Evolutionary conservation across 139 green algal genomes (phyloP).

Genomic region (Astrephomene gubernaculifera): DNA sequence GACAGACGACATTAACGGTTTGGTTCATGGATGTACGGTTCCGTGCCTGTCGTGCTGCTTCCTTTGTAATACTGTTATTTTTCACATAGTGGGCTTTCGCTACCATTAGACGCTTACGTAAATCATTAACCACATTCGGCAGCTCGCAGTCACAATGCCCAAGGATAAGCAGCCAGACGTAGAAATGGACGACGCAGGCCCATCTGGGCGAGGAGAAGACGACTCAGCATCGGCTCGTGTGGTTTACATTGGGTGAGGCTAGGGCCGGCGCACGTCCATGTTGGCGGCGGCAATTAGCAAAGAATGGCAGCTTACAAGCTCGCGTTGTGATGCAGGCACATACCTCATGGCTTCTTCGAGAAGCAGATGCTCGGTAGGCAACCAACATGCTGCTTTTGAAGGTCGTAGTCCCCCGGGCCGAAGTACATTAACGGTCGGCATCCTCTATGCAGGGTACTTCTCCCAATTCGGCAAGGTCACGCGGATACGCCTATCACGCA

Average conservation of each 20-base stretch:
- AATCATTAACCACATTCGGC: no score
- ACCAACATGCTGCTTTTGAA: no score
- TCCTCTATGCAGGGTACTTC: conserved; percentile 70
- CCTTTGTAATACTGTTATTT: no score
- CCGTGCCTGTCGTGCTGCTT: no score
- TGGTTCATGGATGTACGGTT: no score
- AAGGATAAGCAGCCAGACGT: not conserved
- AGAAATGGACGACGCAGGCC: conserved; percentile 1
- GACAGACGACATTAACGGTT: no score
- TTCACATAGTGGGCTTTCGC: no score
- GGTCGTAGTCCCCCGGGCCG: not conserved
- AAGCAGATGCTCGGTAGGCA: conserved; percentile 88
- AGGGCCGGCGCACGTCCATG: not conserved
- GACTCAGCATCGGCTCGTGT: not conserved
- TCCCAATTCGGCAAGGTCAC: conserved; percentile 79
- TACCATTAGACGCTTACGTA: no score
- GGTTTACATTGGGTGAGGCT: conserved; percentile 15
- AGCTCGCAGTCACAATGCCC: conserved; percentile 1
- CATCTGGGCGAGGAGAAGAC: conserved; percentile 7
- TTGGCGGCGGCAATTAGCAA: not conserved
- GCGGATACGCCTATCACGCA: conserved; percentile 72
- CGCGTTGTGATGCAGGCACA: conserved; percentile 68
- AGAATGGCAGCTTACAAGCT: not conserved
- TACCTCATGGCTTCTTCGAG: conserved; percentile 95
- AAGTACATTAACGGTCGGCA: not conserved